Base-by-base conservation (phyloP, 176 grass and related monocot species). In the Leersia perrieri region DNA sequence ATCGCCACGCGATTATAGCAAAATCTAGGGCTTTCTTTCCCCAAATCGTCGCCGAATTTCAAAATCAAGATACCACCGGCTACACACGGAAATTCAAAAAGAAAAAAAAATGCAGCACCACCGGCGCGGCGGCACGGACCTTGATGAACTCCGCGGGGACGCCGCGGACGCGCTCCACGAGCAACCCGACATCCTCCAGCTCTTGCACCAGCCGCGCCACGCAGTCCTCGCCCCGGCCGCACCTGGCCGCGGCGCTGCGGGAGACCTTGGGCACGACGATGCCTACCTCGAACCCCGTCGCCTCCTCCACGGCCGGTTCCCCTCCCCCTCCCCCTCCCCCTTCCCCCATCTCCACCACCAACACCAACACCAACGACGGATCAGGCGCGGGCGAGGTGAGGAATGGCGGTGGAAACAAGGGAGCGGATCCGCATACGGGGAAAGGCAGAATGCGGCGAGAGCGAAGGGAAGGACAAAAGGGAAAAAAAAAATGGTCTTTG, bases 141-240 rank as follows among this genome's bases (percentile, higher is more conserved):
- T 94, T 93, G 85, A 98, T 84, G 79, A 98, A 94, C 83, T 98
- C 95, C 15, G 93, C 90, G 15, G 90, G 88, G 28, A 94, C 84
- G 32, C 95, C 92, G 26, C 83, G 86, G 47, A 94, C 87, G 74
- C 92, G 89, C 18, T 91, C 92, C 33, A 98, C 86, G 75, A 94
- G 86, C 66, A 98, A 38, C 9, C 95, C 92, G 10, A 78, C 90
- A 64, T 1, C 86, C 86, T 92, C 74, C 47, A 94, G 88, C 65
- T 98, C 90, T 6, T 34, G 65, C 12, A 88, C 88, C 1, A 94
- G 77, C 1, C 68, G 86, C 86, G 91, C 92, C 32, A 98, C 78
- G 77, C 92, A 94, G 79, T 91, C 87, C 3, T 77, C 63, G 5
- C 23, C 77, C 7, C 35, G 33, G 27, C 28, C 47, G 33, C 12